Evolutionary conservation across 768 basidiomycete species (phyloP).

Genomic region (Leccinum imitatum): DNA sequence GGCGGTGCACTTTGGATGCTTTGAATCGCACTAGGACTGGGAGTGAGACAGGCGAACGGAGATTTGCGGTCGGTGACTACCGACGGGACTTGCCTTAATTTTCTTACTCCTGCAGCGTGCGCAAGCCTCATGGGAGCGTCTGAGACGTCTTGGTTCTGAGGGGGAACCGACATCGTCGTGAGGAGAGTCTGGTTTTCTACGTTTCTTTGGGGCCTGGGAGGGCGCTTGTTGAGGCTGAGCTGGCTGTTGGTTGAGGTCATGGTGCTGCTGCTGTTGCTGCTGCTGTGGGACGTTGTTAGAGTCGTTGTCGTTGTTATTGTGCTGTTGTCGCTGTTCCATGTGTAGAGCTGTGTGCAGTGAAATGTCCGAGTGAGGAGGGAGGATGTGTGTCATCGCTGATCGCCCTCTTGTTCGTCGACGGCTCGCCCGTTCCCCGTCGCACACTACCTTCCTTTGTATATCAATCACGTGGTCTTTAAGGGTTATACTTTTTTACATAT

Average conservation of each 20-base stretch:
- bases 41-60: slow-evolving; percentile 50
- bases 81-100: slow-evolving; percentile 83
- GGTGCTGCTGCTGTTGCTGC: slow-evolving; percentile 18
- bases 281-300: slow-evolving; percentile 27
- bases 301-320: slow-evolving; percentile 38
- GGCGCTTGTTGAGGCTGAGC: slow-evolving; percentile 35
- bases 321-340: slow-evolving; percentile 64
- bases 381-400: slow-evolving; percentile 46
- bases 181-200: slow-evolving; percentile 56
- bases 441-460: slow-evolving; percentile 23
- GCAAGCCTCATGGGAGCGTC: slow-evolving; percentile 90
- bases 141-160: slow-evolving; percentile 75
- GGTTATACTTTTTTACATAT: neutral
- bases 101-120: slow-evolving; percentile 94
- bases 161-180: slow-evolving; percentile 55
- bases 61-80: slow-evolving; percentile 80
- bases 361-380: slow-evolving; percentile 47
- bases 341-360: slow-evolving; percentile 62
- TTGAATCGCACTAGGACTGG: slow-evolving; percentile 76
- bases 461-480: slow-evolving; percentile 17
- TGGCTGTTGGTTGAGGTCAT: slow-evolving; percentile 9
- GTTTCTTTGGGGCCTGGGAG: slow-evolving; percentile 47
- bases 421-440: neutral
- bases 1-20: slow-evolving; percentile 83
- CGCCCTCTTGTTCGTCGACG: slow-evolving; percentile 7